These are phyloP conservation scores for Psilocybe tampanensis DNA, from an alignment of 768 basidiomycete species.

Conservation along the genomic window DNA sequence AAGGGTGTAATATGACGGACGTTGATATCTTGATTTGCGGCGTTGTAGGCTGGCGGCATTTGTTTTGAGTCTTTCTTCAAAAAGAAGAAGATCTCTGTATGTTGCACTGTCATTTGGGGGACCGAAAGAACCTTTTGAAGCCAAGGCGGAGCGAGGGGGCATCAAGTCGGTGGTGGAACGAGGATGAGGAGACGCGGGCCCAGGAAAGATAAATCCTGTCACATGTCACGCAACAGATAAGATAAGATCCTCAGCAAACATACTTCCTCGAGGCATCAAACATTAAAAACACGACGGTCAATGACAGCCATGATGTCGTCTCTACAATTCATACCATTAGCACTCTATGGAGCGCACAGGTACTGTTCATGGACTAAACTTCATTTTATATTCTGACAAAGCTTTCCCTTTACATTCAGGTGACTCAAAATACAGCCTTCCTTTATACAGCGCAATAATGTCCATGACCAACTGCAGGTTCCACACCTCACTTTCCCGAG, in stretches of 20 bases:
- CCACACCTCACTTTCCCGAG: too few species aligned
- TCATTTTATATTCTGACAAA: too few species aligned
- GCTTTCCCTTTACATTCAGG: too few species aligned
- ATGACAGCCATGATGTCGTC: too few species aligned
- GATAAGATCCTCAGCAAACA: background rate
- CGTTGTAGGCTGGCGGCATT: constrained; percentile 82
- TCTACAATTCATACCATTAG: too few species aligned
- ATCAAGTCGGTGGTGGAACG: constrained; percentile 17
- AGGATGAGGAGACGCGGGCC: background rate
- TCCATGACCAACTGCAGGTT: too few species aligned
- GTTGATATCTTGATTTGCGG: constrained; percentile 81
- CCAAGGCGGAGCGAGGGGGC: constrained; percentile 39
- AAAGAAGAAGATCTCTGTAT: constrained; percentile 85
- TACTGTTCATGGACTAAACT: too few species aligned
- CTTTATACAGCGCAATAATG: too few species aligned
- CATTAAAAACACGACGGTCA: background rate
- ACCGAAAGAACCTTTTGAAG: constrained; percentile 36
- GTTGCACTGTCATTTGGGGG: constrained; percentile 80
- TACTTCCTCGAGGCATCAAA: background rate
- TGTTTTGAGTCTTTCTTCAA: constrained; percentile 96
- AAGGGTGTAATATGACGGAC: constrained; percentile 43
- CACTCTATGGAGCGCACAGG: too few species aligned
- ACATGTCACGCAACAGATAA: constrained; percentile 2
- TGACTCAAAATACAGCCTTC: too few species aligned
- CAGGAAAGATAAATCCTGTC: constrained; percentile 4